Conservation (phyloP, 2,329 filamentous ascomycete species). For the Aspergillus luchuensis region DNA sequence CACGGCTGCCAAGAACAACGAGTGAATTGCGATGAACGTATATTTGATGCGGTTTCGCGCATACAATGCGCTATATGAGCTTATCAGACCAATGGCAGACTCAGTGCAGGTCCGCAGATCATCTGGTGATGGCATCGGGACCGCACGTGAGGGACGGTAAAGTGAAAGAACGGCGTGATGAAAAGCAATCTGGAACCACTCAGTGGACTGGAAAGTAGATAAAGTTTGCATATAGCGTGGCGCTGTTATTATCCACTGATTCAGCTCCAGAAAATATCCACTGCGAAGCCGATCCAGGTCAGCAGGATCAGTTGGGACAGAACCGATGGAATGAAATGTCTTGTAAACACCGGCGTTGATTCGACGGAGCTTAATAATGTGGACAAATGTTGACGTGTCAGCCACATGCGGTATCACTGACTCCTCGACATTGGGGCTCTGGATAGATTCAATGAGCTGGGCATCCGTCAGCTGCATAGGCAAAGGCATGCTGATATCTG, state of each 20-base stretch:
- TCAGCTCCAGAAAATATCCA: constrained; percentile 15
- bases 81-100: constrained; percentile 17
- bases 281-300: constrained; percentile 8
- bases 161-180: constrained; percentile 29
- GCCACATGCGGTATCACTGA: constrained; percentile 4
- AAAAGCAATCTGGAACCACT: constrained; percentile 34
- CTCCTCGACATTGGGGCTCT: background rate
- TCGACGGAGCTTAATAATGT: constrained; percentile 28
- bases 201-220: constrained; percentile 29
- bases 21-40: constrained; percentile 29
- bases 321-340: constrained; percentile 21
- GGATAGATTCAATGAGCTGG: constrained; percentile 10
- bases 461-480: constrained; percentile 22
- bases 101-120: constrained; percentile 15
- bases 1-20: constrained; percentile 32
- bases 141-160: constrained; percentile 27
- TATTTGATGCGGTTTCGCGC: constrained; percentile 32
- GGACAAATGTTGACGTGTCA: constrained; percentile 29
- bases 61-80: constrained; percentile 23
- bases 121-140: constrained; percentile 15
- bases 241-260: constrained; percentile 27
- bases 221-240: constrained; percentile 25
- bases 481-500: constrained; percentile 26
- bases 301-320: background rate
- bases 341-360: constrained; percentile 27